Evolutionary conservation across 495 filamentous ascomycete species (phyloP).

Genomic region (Penicillium fimorum): DNA sequence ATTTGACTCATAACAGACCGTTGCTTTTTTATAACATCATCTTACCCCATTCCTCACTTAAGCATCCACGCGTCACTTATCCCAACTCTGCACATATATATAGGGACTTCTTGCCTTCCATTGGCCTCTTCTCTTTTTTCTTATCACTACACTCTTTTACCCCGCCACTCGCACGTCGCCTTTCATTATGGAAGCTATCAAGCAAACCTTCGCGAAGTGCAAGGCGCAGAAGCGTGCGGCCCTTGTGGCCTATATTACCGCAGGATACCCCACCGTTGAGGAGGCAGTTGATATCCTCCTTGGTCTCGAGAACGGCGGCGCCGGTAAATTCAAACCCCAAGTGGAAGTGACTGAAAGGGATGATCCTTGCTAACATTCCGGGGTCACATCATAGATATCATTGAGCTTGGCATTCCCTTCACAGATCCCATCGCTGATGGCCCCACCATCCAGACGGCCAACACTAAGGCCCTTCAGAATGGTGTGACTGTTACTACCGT

Average conservation of each 20-base stretch:
- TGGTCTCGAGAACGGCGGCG: constrained; percentile 88
- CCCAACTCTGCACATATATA: not conserved
- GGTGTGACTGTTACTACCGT: constrained; percentile 77
- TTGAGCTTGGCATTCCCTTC: constrained; percentile 74
- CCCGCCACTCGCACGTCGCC: constrained; percentile 13
- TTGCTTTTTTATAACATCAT: not conserved
- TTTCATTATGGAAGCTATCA: constrained; percentile 70
- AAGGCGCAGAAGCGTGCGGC: constrained; percentile 67
- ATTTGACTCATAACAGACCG: constrained; percentile 1
- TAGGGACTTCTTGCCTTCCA: constrained; percentile 1
- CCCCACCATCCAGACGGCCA: constrained; percentile 88
- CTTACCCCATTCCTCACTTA: not conserved
- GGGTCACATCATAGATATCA: constrained; percentile 3
- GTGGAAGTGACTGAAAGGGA: constrained; percentile 3
- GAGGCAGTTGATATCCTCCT: constrained; percentile 81
- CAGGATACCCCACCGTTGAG: constrained; percentile 82
- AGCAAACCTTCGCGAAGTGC: constrained; percentile 83
- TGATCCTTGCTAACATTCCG: not conserved
- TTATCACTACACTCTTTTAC: constrained; percentile 18
- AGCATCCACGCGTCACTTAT: not conserved
- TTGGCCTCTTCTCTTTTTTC: constrained; percentile 8
- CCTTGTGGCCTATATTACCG: constrained; percentile 93
- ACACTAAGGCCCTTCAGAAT: constrained; percentile 83
- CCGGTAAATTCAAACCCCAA: constrained; percentile 58
- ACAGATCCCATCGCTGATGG: constrained; percentile 97